Evolutionary conservation across 768 basidiomycete genomes (phyloP), one percentile per base, ranked within the genome.

Genomic region (Lactarius akahatsu): DNA sequence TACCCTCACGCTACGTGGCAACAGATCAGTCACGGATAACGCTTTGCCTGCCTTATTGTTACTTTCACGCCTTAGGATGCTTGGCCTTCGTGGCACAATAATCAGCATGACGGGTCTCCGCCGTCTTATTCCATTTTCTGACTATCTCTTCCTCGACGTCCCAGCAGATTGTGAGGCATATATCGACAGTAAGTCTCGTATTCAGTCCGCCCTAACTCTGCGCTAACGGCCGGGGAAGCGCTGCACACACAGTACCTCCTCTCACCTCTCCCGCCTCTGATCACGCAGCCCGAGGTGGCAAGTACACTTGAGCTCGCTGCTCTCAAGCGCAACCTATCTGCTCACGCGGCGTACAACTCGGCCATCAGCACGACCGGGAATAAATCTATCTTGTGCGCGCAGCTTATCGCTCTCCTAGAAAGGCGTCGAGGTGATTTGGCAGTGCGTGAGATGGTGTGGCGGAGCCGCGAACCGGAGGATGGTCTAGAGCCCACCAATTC

Each of bases 31-130:
- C 71, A 76, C 82, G 64, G 82, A 88, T 69, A 85, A 86, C 60
- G 80, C 82, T 52, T 76, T 86, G 26, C 81, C 86, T 28, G 85
- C 85, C 54, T 73, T 90, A 57, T 68, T 82, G 7, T 63, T 84
- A 23, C 77, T 88, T 38, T 72, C 72, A 10, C 81, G 78, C 60
- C 78, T 89, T 7, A 72, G 74, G 1, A 82, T 79, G 66, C 78
- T 89, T 30, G 82, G 82, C 4, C 78, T 89, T 45, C 71, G 81
- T 16, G 85, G 79, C 56, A 90, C 88, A 2, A 70, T 76, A 23
- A 78, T 89, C 64, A 76, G 77, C 36, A 89, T 89, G 82, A 72
- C 74, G 2, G 89, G 88, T 3, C 74, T 89, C 34, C 83, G 88
- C 34, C 79, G 78, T 11, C 76, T 88, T 30, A 82, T 82, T 0